Evolutionary conservation across 2,329 filamentous ascomycete genomes (phyloP).

Genomic region (Gyromitra esculenta): DNA sequence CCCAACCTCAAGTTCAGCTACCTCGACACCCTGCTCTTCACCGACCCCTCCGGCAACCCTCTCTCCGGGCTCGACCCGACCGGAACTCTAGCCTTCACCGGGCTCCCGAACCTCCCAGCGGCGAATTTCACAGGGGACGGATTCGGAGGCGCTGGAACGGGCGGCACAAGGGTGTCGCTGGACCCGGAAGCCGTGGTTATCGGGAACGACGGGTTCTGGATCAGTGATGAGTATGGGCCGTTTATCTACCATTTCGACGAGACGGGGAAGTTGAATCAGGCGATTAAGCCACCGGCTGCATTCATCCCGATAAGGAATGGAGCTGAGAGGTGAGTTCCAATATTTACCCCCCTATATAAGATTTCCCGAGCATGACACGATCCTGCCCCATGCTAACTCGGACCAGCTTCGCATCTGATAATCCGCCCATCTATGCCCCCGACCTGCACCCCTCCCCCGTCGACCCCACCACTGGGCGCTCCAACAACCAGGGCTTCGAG

Average conservation of each 20-base stretch:
- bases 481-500: constrained; percentile 81
- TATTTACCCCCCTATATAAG: too few species aligned
- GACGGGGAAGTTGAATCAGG: constrained; percentile 69
- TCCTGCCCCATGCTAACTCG: not conserved
- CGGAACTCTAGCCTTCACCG: constrained; percentile 67
- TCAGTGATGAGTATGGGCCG: constrained; percentile 76
- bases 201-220: constrained; percentile 72
- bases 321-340: constrained; percentile 60
- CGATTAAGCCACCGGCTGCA: constrained; percentile 72
- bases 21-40: constrained; percentile 72
- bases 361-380: not conserved
- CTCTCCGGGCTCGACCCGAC: constrained; percentile 72
- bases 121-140: constrained; percentile 74
- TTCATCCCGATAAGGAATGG: constrained; percentile 72
- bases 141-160: constrained; percentile 70
- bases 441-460: constrained; percentile 65
- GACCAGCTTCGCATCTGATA: constrained; percentile 70
- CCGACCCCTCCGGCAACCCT: constrained; percentile 70
- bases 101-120: constrained; percentile 71
- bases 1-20: constrained; percentile 73
- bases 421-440: constrained; percentile 70
- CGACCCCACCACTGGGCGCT: constrained; percentile 70
- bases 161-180: constrained; percentile 69
- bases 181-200: constrained; percentile 75
- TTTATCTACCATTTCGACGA: constrained; percentile 74